phyloP scores from a whole-genome alignment of 2,329 filamentous ascomycete species.

The Calonectria pauciramosa region DNA sequence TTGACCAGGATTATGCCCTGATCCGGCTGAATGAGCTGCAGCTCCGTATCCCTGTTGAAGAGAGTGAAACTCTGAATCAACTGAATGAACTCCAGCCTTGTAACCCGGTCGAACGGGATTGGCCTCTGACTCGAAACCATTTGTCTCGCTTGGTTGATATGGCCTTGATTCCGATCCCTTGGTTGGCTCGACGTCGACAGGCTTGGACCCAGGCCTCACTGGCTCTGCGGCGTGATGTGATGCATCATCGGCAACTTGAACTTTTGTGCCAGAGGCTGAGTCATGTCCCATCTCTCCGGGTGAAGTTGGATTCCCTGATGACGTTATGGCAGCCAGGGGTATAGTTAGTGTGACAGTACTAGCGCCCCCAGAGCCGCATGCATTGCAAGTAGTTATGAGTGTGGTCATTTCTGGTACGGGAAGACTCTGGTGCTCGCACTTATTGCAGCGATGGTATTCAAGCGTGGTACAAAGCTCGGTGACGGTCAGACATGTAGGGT shows the following conservation, averaged over 20 bases:
- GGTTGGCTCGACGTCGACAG: neutral
- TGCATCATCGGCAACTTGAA: neutral
- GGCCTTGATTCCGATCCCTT: neutral
- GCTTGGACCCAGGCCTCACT: neutral
- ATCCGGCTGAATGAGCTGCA: neutral
- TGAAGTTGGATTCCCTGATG: neutral
- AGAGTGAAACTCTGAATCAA: neutral
- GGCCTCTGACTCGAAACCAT: neutral
- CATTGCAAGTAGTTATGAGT: constrained; percentile 12
- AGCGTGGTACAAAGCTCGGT: constrained; percentile 27
- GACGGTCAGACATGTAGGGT: constrained; percentile 21
- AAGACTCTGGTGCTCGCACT: constrained; percentile 12
- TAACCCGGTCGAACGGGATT: neutral
- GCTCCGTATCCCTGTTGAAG: neutral
- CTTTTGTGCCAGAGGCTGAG: neutral
- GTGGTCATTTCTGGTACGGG: constrained; percentile 30
- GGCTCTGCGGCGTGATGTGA: neutral
- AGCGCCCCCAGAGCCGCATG: constrained; percentile 28
- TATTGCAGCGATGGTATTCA: constrained; percentile 17
- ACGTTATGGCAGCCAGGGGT: constrained; percentile 3
- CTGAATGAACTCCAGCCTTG: neutral
- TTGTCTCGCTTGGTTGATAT: neutral
- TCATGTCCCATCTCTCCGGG: neutral
- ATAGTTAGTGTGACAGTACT: constrained; percentile 23
- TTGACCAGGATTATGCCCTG: neutral